Percentiles rank a stretch among this genome's conserved stretches.
phyloP scores from a whole-genome alignment of 345 rosid genomes.

The Adansonia digitata region DNA sequence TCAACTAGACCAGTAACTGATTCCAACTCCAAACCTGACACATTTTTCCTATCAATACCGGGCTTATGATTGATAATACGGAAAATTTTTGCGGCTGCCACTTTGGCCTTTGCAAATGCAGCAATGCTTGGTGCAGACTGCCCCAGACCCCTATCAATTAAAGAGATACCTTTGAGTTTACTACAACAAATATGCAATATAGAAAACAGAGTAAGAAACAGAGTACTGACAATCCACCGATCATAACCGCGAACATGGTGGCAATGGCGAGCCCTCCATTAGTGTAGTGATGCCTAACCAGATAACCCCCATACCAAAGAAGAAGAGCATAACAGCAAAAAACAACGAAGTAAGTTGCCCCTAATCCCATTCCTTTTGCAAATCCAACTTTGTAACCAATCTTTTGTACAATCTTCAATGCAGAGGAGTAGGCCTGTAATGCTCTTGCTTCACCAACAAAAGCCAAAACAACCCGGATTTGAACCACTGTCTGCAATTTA shows the following conservation, averaged over 20 bases:
- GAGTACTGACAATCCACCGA: slow-evolving; percentile 84
- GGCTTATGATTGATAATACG: slow-evolving; percentile 86
- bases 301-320: slow-evolving; percentile 94
- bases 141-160: slow-evolving; percentile 61
- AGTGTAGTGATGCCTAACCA: slow-evolving; percentile 82
- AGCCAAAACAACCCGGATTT: slow-evolving; percentile 84
- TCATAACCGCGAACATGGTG: slow-evolving; percentile 95
- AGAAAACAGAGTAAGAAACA: not conserved
- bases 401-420: slow-evolving; percentile 68
- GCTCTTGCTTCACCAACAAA: slow-evolving; percentile 93
- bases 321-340: slow-evolving; percentile 90
- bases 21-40: slow-evolving; percentile 59
- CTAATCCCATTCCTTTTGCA: slow-evolving; percentile 88
- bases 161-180: not conserved
- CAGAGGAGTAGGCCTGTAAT: slow-evolving; percentile 64
- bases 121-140: slow-evolving; percentile 90
- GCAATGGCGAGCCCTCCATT: slow-evolving; percentile 93
- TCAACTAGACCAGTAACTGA: slow-evolving; percentile 72
- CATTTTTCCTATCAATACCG: slow-evolving; percentile 46
- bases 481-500: slow-evolving; percentile 72
- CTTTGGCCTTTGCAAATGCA: slow-evolving; percentile 87
- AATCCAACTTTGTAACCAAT: slow-evolving; percentile 81
- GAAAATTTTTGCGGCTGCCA: slow-evolving; percentile 86
- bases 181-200: not conserved
- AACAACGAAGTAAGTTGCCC: slow-evolving; percentile 90